Conservation (phyloP, 2,329 filamentous ascomycete genomes). For the Plectosphaerella plurivora region DNA sequence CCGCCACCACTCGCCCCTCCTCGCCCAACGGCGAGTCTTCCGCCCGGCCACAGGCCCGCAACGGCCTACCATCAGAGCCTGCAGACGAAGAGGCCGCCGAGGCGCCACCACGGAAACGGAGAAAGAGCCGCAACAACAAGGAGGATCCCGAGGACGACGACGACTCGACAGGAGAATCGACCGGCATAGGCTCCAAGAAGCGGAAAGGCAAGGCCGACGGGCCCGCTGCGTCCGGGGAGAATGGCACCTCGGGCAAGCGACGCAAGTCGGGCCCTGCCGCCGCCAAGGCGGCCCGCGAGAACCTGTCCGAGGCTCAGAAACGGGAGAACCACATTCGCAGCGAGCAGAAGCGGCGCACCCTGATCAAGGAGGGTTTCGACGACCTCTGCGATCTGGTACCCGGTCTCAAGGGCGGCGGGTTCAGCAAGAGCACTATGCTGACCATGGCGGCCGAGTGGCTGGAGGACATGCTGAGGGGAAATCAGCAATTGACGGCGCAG, state of each 20-base stretch:
- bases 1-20: constrained; percentile 53
- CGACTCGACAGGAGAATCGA: constrained; percentile 34
- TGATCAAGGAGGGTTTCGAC: constrained; percentile 79
- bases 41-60: constrained; percentile 6
- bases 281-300: constrained; percentile 54
- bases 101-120: constrained; percentile 44
- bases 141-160: constrained; percentile 34
- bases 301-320: constrained; percentile 78
- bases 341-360: constrained; percentile 78
- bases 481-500: constrained; percentile 54
- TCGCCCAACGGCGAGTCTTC: constrained; percentile 39
- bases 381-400: constrained; percentile 76
- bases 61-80: background rate
- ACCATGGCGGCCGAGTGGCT: constrained; percentile 73
- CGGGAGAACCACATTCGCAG: constrained; percentile 82
- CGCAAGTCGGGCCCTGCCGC: constrained; percentile 40
- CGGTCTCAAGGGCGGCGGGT: constrained; percentile 65
- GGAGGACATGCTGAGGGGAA: constrained; percentile 67
- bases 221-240: constrained; percentile 26
- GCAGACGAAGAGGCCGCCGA: constrained; percentile 30
- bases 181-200: constrained; percentile 31
- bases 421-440: constrained; percentile 80
- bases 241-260: constrained; percentile 35
- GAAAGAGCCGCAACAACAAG: constrained; percentile 48
- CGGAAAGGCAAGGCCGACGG: constrained; percentile 44